phyloP scores from a whole-genome alignment of 129 eudicot species.

The Pseudognaphalium luteoalbum region DNA sequence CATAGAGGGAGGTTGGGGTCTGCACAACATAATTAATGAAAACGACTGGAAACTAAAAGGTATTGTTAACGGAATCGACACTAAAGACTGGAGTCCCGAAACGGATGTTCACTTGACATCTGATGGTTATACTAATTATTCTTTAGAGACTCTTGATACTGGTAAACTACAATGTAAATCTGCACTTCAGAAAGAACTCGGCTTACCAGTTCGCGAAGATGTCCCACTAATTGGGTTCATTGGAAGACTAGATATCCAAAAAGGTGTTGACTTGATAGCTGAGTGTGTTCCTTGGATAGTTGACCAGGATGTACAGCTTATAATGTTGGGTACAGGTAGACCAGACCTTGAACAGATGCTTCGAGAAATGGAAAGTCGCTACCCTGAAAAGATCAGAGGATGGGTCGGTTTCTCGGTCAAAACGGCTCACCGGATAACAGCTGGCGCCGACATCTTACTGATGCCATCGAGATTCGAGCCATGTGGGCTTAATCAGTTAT shows the following conservation, averaged over 20 bases:
- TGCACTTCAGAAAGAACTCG: conserved; percentile 80
- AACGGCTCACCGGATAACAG: conserved; percentile 85
- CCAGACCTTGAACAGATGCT: conserved; percentile 82
- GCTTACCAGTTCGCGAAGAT: conserved; percentile 66
- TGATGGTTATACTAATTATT: conserved; percentile 82
- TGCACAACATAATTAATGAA: conserved; percentile 75
- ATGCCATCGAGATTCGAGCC: conserved; percentile 99
- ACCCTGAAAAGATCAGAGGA: conserved; percentile 64
- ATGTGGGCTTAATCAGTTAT: conserved; percentile 91
- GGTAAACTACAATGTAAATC: conserved; percentile 89
- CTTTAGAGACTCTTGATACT: conserved; percentile 58
- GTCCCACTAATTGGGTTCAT: conserved; percentile 82
- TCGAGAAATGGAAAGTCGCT: conserved; percentile 61
- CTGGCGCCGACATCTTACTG: conserved; percentile 80
- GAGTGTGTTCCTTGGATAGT: conserved; percentile 87
- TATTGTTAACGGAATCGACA: conserved; percentile 81
- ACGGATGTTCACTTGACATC: conserved; percentile 70
- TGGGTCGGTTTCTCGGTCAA: conserved; percentile 92
- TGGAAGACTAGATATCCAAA: conserved; percentile 80
- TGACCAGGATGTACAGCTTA: conserved; percentile 79
- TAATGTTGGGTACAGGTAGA: conserved; percentile 85
- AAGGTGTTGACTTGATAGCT: conserved; percentile 84
- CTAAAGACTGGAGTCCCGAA: conserved; percentile 75
- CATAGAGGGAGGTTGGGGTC: conserved; percentile 93
- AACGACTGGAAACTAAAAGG: conserved; percentile 85